These are phyloP conservation scores for Microdochium paspali DNA, from an alignment of 2,329 filamentous ascomycete genomes.

Conservation along the genomic window DNA sequence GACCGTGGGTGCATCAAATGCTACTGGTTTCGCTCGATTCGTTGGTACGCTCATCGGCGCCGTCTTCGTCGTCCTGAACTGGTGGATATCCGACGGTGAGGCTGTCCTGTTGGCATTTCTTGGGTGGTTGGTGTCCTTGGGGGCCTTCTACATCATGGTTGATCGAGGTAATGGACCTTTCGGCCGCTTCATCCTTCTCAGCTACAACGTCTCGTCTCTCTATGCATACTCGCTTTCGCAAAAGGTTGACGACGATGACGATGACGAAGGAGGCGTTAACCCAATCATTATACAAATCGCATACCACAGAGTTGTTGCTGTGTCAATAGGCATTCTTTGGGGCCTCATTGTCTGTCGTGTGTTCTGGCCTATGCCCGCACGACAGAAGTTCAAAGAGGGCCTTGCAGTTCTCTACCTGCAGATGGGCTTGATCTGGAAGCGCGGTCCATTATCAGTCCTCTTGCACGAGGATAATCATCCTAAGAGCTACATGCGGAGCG, in stretches of 20 bases:
- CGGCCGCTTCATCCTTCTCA: slow-evolving; percentile 86
- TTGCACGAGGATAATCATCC: slow-evolving; percentile 46
- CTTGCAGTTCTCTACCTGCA: slow-evolving; percentile 86
- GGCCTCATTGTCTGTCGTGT: slow-evolving; percentile 81
- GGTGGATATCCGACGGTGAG: slow-evolving; percentile 68
- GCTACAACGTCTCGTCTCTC: slow-evolving; percentile 89
- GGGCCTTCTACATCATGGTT: slow-evolving; percentile 85
- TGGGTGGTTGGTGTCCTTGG: slow-evolving; percentile 71
- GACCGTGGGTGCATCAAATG: slow-evolving; percentile 94
- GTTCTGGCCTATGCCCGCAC: slow-evolving; percentile 89
- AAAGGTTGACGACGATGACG: slow-evolving; percentile 69
- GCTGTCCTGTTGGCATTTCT: slow-evolving; percentile 67
- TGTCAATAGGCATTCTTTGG: slow-evolving; percentile 82
- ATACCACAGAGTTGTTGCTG: slow-evolving; percentile 77
- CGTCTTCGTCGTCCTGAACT: slow-evolving; percentile 62
- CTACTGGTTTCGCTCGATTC: slow-evolving; percentile 79
- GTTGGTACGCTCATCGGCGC: slow-evolving; percentile 80
- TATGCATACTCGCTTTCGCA: slow-evolving; percentile 89
- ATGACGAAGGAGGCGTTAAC: slow-evolving; percentile 77
- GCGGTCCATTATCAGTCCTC: slow-evolving; percentile 74
- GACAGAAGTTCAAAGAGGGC: slow-evolving; percentile 80
- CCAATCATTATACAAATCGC: slow-evolving; percentile 85
- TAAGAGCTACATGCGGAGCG: slow-evolving; percentile 70
- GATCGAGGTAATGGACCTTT: slow-evolving; percentile 78
- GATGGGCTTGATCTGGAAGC: slow-evolving; percentile 93